Evolutionary conservation across 202 grass and related monocot species (phyloP).

Genomic region (Zizania palustris): DNA sequence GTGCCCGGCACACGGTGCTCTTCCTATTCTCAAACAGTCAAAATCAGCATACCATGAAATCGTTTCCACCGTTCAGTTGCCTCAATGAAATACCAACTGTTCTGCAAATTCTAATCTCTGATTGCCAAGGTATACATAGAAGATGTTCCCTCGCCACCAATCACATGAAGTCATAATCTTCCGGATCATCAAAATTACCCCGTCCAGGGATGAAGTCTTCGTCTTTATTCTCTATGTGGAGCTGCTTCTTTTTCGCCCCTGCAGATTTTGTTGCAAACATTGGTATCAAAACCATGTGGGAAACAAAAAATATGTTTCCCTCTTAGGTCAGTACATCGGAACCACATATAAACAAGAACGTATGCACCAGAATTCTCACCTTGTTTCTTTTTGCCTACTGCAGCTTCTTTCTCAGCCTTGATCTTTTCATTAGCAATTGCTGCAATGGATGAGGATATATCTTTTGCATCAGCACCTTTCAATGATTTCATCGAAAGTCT

Average conservation of each 20-base stretch:
- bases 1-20: conserved; percentile 1
- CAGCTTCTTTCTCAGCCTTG: conserved; percentile 92
- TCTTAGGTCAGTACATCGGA: background rate
- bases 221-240: conserved; percentile 77
- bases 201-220: conserved; percentile 59
- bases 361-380: conserved; percentile 43
- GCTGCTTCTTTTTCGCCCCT: conserved; percentile 93
- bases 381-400: conserved; percentile 92
- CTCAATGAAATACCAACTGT: conserved; percentile 29
- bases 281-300: background rate
- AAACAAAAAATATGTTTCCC: background rate
- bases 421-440: conserved; percentile 97
- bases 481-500: conserved; percentile 69
- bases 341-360: background rate
- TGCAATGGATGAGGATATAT: conserved; percentile 70
- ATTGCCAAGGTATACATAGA: conserved; percentile 48
- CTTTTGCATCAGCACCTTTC: conserved; percentile 92
- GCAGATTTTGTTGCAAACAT: conserved; percentile 11
- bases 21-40: conserved; percentile 23
- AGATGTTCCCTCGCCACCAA: conserved; percentile 32
- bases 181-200: conserved; percentile 56
- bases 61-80: conserved; percentile 24
- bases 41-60: conserved; percentile 54
- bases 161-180: conserved; percentile 98
- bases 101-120: conserved; percentile 56